Evolutionary conservation across 148 eudicot species (phyloP), one percentile per base, ranked within the genome.

Genomic region (Camellia granthamiana): DNA sequence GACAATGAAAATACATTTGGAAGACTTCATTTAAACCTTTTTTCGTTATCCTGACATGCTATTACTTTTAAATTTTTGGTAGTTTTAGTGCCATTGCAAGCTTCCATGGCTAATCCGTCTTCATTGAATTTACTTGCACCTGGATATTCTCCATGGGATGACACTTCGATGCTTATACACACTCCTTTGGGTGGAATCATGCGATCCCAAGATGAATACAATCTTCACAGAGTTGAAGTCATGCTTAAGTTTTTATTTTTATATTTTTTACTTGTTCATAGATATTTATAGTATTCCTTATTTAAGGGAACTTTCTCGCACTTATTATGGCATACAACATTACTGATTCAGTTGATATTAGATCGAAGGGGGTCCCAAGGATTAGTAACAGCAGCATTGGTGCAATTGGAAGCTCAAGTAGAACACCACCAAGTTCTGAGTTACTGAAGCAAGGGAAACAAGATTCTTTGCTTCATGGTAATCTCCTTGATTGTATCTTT

Each of bases 71-170:
- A 21, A 47, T 30, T 55, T 49, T 72, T 78, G 76, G 76, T 87
- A 89, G 90, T 88, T 79, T 82, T 90, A 81, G 78, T 76, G 65
- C 91, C 89, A 30, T 62, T 90, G 42, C 91, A 91, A 82, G 85
- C 90, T 77, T 82, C 94, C 67, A 76, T 91, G 84, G 82, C 80
- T 55, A 89, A 85, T 87, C 88, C 93, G 81, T 84, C 94, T 79
- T 85, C 94, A 15, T 62, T 89, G 79, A 90, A 85, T 84, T 81
- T 91, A 77, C 78, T 91, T 69, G 86, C 88, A 77, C 90, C 88
- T 77, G 94, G 93, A 65, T 92, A 90, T 82, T 86, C 90, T 78
- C 79, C 88, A n/a, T 90, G 97, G 98, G 91, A 90, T 82, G 97
- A 94, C 79, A 68, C 92, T 84, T 85, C 93, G 55, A 71, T 84